Percentiles rank a stretch among this genome's conserved stretches.
Evolutionary conservation across 192 early-diverging fungal species (phyloP).

Genomic region (Backusella liffmaniae): DNA sequence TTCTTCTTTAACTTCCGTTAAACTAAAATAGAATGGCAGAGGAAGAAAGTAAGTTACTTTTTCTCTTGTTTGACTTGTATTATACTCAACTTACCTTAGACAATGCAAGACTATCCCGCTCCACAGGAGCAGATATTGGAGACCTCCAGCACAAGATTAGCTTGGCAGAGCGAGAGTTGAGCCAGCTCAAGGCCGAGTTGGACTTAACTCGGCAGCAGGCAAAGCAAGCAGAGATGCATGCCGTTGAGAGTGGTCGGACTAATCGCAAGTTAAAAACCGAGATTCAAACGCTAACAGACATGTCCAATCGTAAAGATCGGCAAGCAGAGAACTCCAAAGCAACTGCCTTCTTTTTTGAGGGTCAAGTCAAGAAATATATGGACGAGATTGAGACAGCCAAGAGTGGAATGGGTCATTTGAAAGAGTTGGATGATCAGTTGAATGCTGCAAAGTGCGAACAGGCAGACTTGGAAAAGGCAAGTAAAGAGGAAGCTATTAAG

Average conservation of each 20-base stretch:
- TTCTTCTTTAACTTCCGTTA: not conserved
- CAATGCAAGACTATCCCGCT: not conserved
- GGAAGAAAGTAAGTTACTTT: not conserved
- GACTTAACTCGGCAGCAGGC: conserved; percentile 34
- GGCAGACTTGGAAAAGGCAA: conserved; percentile 18
- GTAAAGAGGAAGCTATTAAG: conserved; percentile 23
- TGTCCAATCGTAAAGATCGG: conserved; percentile 40
- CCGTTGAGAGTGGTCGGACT: conserved; percentile 34
- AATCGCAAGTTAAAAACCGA: conserved; percentile 38
- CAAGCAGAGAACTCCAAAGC: conserved; percentile 43
- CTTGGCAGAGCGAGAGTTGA: conserved; percentile 30
- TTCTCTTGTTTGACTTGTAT: not conserved
- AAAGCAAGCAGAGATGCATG: conserved; percentile 31
- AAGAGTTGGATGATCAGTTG: conserved; percentile 37
- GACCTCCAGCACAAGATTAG: conserved; percentile 39
- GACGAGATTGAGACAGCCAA: conserved; percentile 41
- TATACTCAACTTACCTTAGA: not conserved
- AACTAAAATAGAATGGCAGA: not conserved
- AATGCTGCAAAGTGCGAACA: conserved; percentile 29
- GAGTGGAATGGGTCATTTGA: conserved; percentile 35
- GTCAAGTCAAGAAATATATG: conserved; percentile 40
- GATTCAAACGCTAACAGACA: conserved; percentile 40
- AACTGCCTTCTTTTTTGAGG: conserved; percentile 43
- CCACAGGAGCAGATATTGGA: conserved; percentile 37
- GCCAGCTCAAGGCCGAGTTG: conserved; percentile 18